These are phyloP conservation scores for Trichoderma cornu-damae DNA, from an alignment of 2,329 filamentous ascomycete species.

Conservation along the genomic window DNA sequence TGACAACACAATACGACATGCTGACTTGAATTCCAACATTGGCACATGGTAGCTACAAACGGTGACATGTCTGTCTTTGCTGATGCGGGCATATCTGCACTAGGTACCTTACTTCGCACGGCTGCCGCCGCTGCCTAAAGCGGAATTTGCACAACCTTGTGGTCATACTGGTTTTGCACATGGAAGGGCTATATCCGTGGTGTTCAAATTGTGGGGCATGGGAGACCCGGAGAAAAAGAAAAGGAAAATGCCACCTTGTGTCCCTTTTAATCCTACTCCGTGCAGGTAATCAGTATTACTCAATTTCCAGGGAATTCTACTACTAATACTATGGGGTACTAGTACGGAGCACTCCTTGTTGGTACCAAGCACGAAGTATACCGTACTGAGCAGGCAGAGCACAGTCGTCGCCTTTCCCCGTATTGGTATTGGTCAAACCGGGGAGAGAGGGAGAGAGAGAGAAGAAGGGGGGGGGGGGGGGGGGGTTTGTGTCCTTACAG, in stretches of 20 bases:
- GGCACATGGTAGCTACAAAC: not conserved
- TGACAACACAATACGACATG: not conserved
- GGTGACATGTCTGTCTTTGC: not conserved
- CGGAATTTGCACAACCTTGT: not conserved
- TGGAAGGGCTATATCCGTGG: not conserved
- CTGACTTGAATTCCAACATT: not conserved
- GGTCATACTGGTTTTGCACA: not conserved
- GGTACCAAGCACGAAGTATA: not conserved
- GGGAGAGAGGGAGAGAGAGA: too few relatives aligned
- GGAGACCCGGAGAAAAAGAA: constrained; percentile 10
- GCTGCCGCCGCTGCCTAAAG: too few relatives aligned
- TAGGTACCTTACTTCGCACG: too few relatives aligned
- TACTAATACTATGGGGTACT: not conserved
- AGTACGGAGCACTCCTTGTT: constrained; percentile 9
- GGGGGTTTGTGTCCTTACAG: not conserved
- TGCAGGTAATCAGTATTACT: not conserved
- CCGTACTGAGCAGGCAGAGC: not conserved
- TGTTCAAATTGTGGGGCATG: constrained; percentile 5
- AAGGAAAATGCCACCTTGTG: not conserved
- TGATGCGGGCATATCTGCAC: too few relatives aligned
- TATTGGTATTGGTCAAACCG: not conserved
- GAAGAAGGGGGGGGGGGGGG: too few relatives aligned
- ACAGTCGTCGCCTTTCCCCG: constrained; percentile 9
- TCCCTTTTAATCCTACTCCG: constrained; percentile 8
- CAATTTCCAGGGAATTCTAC: constrained; percentile 11